Conservation (phyloP, 73 alveolate species). For the Paramecium octaurelia region DNA sequence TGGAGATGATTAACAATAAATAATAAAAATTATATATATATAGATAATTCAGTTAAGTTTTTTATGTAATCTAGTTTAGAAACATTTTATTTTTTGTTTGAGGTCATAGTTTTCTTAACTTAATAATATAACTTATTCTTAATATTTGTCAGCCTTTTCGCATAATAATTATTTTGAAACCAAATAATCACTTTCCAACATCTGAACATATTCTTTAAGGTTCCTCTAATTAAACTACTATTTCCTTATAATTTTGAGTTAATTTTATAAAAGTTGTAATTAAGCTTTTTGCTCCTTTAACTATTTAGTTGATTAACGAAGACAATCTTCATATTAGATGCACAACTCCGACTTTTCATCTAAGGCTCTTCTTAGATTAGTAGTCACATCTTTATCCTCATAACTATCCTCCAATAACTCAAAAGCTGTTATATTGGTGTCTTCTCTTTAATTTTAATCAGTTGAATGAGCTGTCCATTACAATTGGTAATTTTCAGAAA, state of each 20-base stretch:
- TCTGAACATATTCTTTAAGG: background rate
- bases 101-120: background rate
- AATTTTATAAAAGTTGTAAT: background rate
- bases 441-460: background rate
- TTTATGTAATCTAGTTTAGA: background rate
- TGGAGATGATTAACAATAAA: background rate
- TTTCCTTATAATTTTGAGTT: background rate
- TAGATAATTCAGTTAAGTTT: background rate
- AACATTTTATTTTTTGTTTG: background rate
- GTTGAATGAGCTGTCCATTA: constrained; percentile 12
- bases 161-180: background rate
- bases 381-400: background rate
- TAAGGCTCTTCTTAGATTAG: background rate
- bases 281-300: constrained; percentile 12
- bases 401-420: background rate
- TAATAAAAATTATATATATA: background rate
- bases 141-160: background rate
- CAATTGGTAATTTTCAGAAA: background rate
- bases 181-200: background rate
- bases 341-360: background rate
- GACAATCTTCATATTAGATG: background rate
- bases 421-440: constrained; percentile 28
- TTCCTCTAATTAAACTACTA: background rate
- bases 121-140: background rate
- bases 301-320: background rate